A percentile compares a stretch with the other conserved stretches of the same genome.
phyloP scores from a whole-genome alignment of 768 basidiomycete species.

The Hysterangium stoloniferum region DNA sequence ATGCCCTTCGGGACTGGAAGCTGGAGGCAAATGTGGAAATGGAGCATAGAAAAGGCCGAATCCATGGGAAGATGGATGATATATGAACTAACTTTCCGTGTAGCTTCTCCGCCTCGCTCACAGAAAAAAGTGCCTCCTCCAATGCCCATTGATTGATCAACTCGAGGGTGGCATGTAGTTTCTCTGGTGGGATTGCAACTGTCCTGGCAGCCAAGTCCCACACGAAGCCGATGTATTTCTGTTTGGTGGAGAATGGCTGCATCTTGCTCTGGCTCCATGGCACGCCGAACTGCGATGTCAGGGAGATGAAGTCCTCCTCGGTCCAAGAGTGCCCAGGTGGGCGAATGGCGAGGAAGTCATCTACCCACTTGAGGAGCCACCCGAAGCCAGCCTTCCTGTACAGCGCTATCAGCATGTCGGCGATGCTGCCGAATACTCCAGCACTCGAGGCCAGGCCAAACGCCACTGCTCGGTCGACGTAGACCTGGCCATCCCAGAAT shows the following conservation, averaged over 20 bases:
- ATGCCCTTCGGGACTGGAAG: slow-evolving; percentile 17
- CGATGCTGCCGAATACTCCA: slow-evolving; percentile 29
- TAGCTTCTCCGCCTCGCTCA: slow-evolving; percentile 20
- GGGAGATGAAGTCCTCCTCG: slow-evolving; percentile 23
- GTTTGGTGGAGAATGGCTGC: slow-evolving; percentile 14
- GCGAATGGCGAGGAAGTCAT: slow-evolving; percentile 29
- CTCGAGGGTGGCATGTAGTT: slow-evolving; percentile 13
- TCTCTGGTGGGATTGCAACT: slow-evolving; percentile 22
- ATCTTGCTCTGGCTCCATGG: slow-evolving; percentile 29
- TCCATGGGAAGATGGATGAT: slow-evolving; percentile 21
- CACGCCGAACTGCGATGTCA: slow-evolving; percentile 21
- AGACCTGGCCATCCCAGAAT: slow-evolving; percentile 25
- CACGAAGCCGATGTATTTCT: slow-evolving; percentile 28
- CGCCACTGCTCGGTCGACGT: slow-evolving; percentile 26
- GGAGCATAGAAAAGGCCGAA: slow-evolving; percentile 21
- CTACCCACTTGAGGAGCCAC: slow-evolving; percentile 30
- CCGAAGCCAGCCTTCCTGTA: slow-evolving; percentile 19
- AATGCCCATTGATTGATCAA: slow-evolving; percentile 18
- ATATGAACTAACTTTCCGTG: slow-evolving; percentile 28
- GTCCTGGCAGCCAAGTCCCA: slow-evolving; percentile 25
- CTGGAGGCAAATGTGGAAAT: slow-evolving; percentile 17
- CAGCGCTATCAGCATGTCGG: slow-evolving; percentile 28
- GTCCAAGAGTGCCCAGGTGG: slow-evolving; percentile 19
- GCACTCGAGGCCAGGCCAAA: slow-evolving; percentile 29
- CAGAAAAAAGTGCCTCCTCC: too few species aligned